Conservation (phyloP, 1,284 basidiomycete genomes). For the Tylopilus sp. region DNA sequence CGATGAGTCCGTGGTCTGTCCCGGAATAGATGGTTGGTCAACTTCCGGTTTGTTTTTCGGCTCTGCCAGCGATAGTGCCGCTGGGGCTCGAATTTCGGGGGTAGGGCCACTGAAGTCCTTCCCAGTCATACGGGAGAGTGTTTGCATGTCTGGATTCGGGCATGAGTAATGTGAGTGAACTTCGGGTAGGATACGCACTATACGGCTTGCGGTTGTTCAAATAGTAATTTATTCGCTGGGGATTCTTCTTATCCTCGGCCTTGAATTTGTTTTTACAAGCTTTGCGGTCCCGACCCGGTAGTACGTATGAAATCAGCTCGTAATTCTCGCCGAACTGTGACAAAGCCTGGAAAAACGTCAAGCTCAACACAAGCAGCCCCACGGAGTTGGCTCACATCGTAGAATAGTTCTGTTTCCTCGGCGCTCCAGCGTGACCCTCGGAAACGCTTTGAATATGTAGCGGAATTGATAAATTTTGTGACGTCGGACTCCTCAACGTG, state of each 20-base stretch:
- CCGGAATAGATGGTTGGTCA: neutral
- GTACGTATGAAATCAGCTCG: conserved; percentile 81
- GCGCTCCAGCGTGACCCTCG: conserved; percentile 79
- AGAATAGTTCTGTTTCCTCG: conserved; percentile 85
- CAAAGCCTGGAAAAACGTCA: conserved; percentile 55
- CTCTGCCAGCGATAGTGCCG: conserved; percentile 29
- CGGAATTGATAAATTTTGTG: conserved; percentile 83
- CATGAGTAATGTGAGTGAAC: neutral
- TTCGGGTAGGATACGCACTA: conserved; percentile 42
- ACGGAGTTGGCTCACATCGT: conserved; percentile 51
- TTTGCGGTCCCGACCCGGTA: conserved; percentile 82
- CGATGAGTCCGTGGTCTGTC: conserved; percentile 1
- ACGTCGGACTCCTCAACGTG: conserved; percentile 81
- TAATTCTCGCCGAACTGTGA: conserved; percentile 90
- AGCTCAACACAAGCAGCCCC: conserved; percentile 2
- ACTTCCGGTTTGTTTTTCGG: conserved; percentile 8
- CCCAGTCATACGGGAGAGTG: conserved; percentile 69
- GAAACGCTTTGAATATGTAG: conserved; percentile 72
- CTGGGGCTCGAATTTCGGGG: conserved; percentile 61
- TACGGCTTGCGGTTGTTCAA: conserved; percentile 66
- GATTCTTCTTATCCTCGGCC: conserved; percentile 78
- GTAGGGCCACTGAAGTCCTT: conserved; percentile 77
- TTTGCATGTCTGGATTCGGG: conserved; percentile 54
- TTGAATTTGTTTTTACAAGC: conserved; percentile 92
- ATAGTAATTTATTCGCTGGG: conserved; percentile 62